Base-by-base conservation (phyloP, 2,329 filamentous ascomycete genomes). In the Hirsutella minnesotensis region DNA sequence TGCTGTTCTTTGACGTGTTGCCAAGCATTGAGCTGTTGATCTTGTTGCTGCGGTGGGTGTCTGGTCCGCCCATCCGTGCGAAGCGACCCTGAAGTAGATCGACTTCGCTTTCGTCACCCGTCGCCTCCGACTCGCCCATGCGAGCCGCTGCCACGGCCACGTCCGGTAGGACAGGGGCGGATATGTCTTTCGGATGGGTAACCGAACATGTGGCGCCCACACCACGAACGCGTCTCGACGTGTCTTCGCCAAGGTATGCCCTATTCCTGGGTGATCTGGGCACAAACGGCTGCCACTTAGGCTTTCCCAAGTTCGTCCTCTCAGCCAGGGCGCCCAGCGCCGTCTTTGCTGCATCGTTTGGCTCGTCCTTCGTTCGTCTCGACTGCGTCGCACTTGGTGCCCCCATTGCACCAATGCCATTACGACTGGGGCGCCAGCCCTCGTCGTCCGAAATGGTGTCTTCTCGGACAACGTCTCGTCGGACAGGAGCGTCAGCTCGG, bases 71-170 rank as follows among this genome's bases (percentile, higher is more conserved):
- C 1, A 74, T 58, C 9, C 64, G 63, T 9, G 64, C 65, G 48
- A 69, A 74, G 10, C 59, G 63, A 46, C 68, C 61, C 38, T 65
- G 60, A 7, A 73, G 45, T 3, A 73, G 58, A 46, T 75, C 71
- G 36, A 71, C 63, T 15, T 58, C 54, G 16, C 53, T 58, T 2
- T 61, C 53, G 7, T 61, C 58, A n/a, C 47, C 53, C 16, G 51
- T 36, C 16, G 38, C 19, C 13, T 38, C 42, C 19, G 44, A 44
- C 30, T 43, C 46, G 15, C 48, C 20, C 12, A 31, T 49, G 4
- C 51, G 47, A 41, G 50, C 48, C 40, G 54, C 40, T 9, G 50
- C 49, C 46, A 50, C 54, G 13, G 50, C 49, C 9, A 60, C 44
- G 9, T 47, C 49, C 3, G 59, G 55, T 5, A 61, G 49, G 38